Conservation (phyloP, 352 stramenopile genomes). For the Phytophthora boehmeriae region DNA sequence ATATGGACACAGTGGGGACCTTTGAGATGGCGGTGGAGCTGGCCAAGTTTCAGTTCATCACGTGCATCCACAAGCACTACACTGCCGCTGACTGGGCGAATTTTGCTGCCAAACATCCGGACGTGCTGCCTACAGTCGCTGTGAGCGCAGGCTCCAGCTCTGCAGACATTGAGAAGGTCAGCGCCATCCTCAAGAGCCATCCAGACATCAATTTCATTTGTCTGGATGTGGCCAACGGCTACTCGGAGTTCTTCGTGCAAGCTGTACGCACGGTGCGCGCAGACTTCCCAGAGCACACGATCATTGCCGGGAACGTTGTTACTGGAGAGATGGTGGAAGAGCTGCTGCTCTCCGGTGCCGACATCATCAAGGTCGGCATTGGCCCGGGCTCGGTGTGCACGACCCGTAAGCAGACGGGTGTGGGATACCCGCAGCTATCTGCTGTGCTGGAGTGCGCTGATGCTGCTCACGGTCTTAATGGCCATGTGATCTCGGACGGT, state of each 20-base stretch:
- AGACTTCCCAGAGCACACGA: slow-evolving; percentile 75
- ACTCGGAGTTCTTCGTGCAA: slow-evolving; percentile 89
- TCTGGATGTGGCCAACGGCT: slow-evolving; percentile 91
- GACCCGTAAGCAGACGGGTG: slow-evolving; percentile 92
- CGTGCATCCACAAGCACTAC: slow-evolving; percentile 93
- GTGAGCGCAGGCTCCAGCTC: slow-evolving; percentile 78
- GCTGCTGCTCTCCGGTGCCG: slow-evolving; percentile 88
- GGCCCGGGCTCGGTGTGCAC: slow-evolving; percentile 92
- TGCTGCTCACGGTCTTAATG: slow-evolving; percentile 87
- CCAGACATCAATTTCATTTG: slow-evolving; percentile 85
- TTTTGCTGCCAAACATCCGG: slow-evolving; percentile 58
- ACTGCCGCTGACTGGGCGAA: slow-evolving; percentile 63
- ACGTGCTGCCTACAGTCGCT: slow-evolving; percentile 75
- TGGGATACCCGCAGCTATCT: slow-evolving; percentile 92
- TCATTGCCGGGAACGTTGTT: slow-evolving; percentile 94
- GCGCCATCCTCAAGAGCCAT: slow-evolving; percentile 62
- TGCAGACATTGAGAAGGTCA: slow-evolving; percentile 76
- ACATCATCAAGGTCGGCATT: slow-evolving; percentile 95
- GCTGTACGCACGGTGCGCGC: slow-evolving; percentile 66
- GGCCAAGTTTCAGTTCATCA: slow-evolving; percentile 84
- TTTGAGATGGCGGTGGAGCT: slow-evolving; percentile 90
- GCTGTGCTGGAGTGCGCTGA: slow-evolving; percentile 93
- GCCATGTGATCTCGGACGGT: slow-evolving; percentile 90
- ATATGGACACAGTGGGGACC: slow-evolving; percentile 93
- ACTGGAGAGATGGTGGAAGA: slow-evolving; percentile 94